Percentiles rank a stretch among this genome's conserved stretches.
Conservation (phyloP, 805 yeast species). For the Helenozyma baotianmanensis region DNA sequence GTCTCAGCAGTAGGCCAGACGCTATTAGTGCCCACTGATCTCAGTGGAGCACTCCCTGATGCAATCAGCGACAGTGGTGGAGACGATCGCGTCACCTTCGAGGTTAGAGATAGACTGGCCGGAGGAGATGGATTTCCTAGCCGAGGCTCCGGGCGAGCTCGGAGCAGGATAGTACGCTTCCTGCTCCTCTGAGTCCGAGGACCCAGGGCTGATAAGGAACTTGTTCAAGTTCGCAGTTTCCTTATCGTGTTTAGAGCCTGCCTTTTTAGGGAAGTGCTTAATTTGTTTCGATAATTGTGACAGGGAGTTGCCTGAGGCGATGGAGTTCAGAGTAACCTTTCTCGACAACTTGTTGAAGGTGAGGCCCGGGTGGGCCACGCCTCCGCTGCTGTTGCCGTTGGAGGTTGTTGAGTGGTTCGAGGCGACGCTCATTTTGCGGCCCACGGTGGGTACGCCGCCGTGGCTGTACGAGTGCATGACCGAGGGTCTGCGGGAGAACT, state of each 20-base stretch:
- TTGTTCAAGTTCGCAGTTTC: conserved; percentile 6
- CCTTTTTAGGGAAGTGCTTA: conserved; percentile 1
- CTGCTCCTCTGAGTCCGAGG: conserved; percentile 20
- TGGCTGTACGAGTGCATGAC: conserved; percentile 37
- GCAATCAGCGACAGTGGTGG: conserved; percentile 37
- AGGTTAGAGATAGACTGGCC: conserved; percentile 3
- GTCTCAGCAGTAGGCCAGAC: no score
- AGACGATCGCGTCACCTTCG: conserved; percentile 32
- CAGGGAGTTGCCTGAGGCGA: conserved; percentile 5
- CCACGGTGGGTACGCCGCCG: conserved; percentile 27
- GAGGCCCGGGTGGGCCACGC: not conserved
- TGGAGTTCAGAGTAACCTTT: conserved; percentile 5
- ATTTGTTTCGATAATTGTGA: conserved; percentile 25
- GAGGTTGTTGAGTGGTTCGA: conserved; percentile 11
- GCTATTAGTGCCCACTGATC: conserved; percentile 23
- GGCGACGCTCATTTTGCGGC: conserved; percentile 18
- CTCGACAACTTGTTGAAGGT: conserved; percentile 8
- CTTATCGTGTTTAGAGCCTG: not conserved
- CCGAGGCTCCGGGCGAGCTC: conserved; percentile 2
- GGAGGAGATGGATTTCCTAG: conserved; percentile 14
- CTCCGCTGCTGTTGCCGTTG: not conserved
- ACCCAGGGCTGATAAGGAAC: conserved; percentile 24
- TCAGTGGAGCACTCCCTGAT: conserved; percentile 36
- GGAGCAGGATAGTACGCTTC: conserved; percentile 8
- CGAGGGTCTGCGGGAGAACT: conserved; percentile 59